Evolutionary conservation across 2,329 filamentous ascomycete genomes (phyloP).

Genomic region (Pseudopithomyces maydicus): DNA sequence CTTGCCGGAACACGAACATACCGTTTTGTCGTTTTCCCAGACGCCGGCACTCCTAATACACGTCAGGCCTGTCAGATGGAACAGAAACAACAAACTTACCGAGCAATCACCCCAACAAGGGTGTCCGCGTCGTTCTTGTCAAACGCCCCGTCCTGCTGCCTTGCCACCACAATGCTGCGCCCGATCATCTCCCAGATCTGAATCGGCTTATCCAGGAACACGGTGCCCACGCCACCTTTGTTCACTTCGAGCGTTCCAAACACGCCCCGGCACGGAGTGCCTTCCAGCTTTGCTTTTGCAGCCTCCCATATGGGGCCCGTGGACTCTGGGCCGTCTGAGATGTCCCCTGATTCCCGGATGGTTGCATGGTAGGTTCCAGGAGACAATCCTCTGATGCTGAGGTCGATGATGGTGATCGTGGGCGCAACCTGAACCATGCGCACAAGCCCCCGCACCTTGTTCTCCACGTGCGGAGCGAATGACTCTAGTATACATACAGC

Average conservation of each 20-base stretch:
- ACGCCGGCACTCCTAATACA: constrained; percentile 82
- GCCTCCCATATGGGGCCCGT: constrained; percentile 82
- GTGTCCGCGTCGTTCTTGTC: constrained; percentile 81
- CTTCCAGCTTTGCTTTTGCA: constrained; percentile 50
- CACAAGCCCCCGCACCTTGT: constrained; percentile 81
- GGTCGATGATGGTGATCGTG: constrained; percentile 79
- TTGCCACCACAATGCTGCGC: constrained; percentile 84
- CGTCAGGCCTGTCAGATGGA: constrained; percentile 5
- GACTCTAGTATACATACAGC: constrained; percentile 97
- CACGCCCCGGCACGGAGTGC: constrained; percentile 61
- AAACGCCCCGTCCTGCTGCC: constrained; percentile 64
- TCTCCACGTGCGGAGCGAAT: constrained; percentile 63
- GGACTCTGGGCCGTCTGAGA: constrained; percentile 80
- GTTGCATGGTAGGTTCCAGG: constrained; percentile 84
- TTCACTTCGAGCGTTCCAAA: constrained; percentile 79
- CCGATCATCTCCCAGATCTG: constrained; percentile 97
- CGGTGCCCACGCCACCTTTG: constrained; percentile 74
- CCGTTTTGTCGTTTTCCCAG: constrained; percentile 97
- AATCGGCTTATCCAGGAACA: constrained; percentile 80
- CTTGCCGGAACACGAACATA: constrained; percentile 97
- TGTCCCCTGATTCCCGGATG: constrained; percentile 84
- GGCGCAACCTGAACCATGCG: constrained; percentile 91
- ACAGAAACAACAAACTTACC: constrained; percentile 4
- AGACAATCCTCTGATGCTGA: constrained; percentile 81
- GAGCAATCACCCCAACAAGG: constrained; percentile 87